Conservation (phyloP, 1,284 basidiomycete species). For the Wallemia mellicola region DNA sequence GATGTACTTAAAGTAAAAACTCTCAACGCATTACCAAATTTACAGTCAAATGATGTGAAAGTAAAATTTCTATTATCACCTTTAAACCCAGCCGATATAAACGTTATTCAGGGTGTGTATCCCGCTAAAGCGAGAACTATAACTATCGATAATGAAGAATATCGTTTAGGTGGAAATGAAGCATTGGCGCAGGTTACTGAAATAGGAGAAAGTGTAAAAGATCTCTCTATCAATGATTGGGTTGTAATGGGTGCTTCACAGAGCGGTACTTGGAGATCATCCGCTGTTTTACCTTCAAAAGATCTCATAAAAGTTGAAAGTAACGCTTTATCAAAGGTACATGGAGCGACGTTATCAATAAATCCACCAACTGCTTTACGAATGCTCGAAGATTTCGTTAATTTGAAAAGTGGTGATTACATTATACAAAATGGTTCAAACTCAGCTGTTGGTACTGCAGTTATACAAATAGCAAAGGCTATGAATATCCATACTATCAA, state of each 20-base stretch:
- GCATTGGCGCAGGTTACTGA: slow-evolving; percentile 36
- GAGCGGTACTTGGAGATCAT: slow-evolving; percentile 42
- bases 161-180: slow-evolving; percentile 40
- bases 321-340: slow-evolving; percentile 24
- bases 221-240: slow-evolving; percentile 31
- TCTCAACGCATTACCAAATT: slow-evolving; percentile 23
- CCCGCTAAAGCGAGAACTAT: slow-evolving; percentile 28
- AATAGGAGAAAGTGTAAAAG: slow-evolving; percentile 19
- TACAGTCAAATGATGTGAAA: slow-evolving; percentile 25
- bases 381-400: slow-evolving; percentile 39
- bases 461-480: slow-evolving; percentile 44
- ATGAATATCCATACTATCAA: slow-evolving; percentile 41
- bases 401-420: slow-evolving; percentile 34
- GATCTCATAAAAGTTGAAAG: too few relatives aligned
- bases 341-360: slow-evolving; percentile 45
- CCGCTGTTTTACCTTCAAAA: slow-evolving; percentile 23
- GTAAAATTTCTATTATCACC: slow-evolving; percentile 41
- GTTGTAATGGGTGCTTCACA: slow-evolving; percentile 39
- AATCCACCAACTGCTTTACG: slow-evolving; percentile 55
- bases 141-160: slow-evolving; percentile 6
- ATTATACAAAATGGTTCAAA: slow-evolving; percentile 60
- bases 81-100: slow-evolving; percentile 45
- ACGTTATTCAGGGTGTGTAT: slow-evolving; percentile 52
- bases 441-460: slow-evolving; percentile 32
- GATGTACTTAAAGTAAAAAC: slow-evolving; percentile 26